A percentile compares a stretch with the other conserved stretches of the same genome.
Evolutionary conservation across 2,329 filamentous ascomycete species (phyloP).

Genomic region (Paecilomyces variotii): DNA sequence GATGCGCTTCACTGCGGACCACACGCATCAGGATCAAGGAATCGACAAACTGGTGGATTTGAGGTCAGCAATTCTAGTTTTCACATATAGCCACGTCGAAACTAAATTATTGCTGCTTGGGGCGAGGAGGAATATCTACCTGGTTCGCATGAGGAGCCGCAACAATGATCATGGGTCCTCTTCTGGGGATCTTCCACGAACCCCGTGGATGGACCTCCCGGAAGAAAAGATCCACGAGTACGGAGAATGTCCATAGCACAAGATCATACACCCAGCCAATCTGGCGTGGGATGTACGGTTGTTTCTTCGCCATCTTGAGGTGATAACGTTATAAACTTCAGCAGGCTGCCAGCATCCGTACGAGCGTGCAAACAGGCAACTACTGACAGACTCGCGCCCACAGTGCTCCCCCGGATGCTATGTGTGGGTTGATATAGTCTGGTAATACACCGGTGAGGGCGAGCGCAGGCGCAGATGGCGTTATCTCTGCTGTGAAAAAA

Average conservation of each 20-base stretch:
- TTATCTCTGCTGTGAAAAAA: not conserved
- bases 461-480: not conserved
- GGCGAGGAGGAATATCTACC: conserved; percentile 40
- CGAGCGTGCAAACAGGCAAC: not conserved
- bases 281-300: conserved; percentile 35
- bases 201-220: conserved; percentile 91
- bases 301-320: conserved; percentile 25
- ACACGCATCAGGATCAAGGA: conserved; percentile 88
- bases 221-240: conserved; percentile 94
- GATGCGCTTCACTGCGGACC: conserved; percentile 74
- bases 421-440: not conserved
- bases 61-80: conserved; percentile 5
- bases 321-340: not conserved
- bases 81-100: not conserved
- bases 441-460: not conserved
- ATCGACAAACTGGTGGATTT: conserved; percentile 70
- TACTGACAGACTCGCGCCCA: not conserved
- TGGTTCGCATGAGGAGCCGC: conserved; percentile 96
- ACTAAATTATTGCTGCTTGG: no score
- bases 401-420: not conserved
- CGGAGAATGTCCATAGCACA: conserved; percentile 43
- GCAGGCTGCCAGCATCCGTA: not conserved
- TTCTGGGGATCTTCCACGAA: conserved; percentile 86
- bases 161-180: conserved; percentile 87
- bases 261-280: conserved; percentile 44